Base-by-base conservation (phyloP, 2,329 filamentous ascomycete species). In the Pestalotiopsis sp. region DNA sequence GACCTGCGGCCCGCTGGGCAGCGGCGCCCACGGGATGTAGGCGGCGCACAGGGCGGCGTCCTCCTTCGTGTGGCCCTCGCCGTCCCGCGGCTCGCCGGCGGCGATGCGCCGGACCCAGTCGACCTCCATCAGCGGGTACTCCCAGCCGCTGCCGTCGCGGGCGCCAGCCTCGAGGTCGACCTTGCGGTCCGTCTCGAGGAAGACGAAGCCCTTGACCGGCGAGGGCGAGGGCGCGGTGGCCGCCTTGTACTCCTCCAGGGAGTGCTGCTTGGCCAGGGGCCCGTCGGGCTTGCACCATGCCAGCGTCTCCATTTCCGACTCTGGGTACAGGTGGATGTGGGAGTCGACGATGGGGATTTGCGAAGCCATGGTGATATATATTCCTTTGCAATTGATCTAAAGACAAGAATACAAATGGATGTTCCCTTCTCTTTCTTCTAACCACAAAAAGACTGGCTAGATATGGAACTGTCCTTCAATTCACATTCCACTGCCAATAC, bases 281-380 rank as follows among this genome's bases (percentile, higher is more conserved):
- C 86, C 80, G 61, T 84, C 82, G 4, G 88, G 82, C 3, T 80
- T 86, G 81, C 89, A 88, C 94, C 94, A 97, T 68, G 88, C 82
- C 71, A 97, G 88, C 52, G 88, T 87, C 67, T 85, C 77, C 66
- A 92, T 77, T 75, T 95, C 92, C 66, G 87, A 86, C 60, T 84
- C 80, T 59, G 93, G 92, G 84, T 90, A 97, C 76, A 98, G 90
- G 82, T 98, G 95, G 81, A 98, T 92, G 84, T 98, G 95, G 52
- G 93, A 92, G 84, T 98, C 95, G 80, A 98, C 89, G 77, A 97
- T 91, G 75, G 85, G 88, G 78, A 86, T 81, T 74, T 77, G 71
- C 49, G 72, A 64, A 17, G 76, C 73, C 77, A 78, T 79, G 68
- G 20, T 67, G 59, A 1, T 4, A 23, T 27, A 13, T 59, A 13